Evolutionary conservation across 208 protist genomes (phyloP), one percentile per base, ranked within the genome.

Genomic region (Leishmania major): DNA sequence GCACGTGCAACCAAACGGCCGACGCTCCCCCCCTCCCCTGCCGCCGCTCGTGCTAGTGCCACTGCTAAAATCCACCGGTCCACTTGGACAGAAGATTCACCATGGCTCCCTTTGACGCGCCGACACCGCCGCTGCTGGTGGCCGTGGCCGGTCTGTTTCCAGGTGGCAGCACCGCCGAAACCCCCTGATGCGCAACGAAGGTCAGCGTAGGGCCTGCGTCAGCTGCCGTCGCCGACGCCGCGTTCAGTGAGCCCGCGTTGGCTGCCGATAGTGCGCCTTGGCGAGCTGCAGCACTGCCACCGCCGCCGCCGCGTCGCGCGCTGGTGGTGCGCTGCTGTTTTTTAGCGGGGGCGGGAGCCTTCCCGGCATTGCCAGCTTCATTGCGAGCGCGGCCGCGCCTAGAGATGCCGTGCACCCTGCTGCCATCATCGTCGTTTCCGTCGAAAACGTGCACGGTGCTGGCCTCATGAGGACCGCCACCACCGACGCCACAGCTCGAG

Each of bases 31-130:
- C 13, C 1, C 0, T 2, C 37, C 37, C 37, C 37, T 37, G 47
- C 51, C n/a, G 25, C 40, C 11, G 10, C 43, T 57, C n/a, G 15
- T 6, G 19, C 31, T 40, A 60, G 15, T 37, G 49, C 66, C 78
- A 47, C 43, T 62, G 73, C 47, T 80, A 64, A 35, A 80, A 87
- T 3, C 69, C 72, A 43, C 72, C 77, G 4, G 57, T 62, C 88
- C 88, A 91, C 64, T 88, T 88, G 43, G 88, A 84, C n/a, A 91
- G 37, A 69, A 91, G 66, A 62, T 84, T 71, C 31, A 87, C 80
- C 74, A 88, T 71, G 43, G 76, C 75, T 0, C 70, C 64, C 25
- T 70, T 81, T 25, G 73, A n/a, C 15, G 67, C 55, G 72, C 51
- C 53, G 25, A 8, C 57, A 17, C 47, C 47, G 19, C 37, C 45